Base-by-base conservation (phyloP, 768 basidiomycete genomes). In the Leccinum subtestaceum region DNA sequence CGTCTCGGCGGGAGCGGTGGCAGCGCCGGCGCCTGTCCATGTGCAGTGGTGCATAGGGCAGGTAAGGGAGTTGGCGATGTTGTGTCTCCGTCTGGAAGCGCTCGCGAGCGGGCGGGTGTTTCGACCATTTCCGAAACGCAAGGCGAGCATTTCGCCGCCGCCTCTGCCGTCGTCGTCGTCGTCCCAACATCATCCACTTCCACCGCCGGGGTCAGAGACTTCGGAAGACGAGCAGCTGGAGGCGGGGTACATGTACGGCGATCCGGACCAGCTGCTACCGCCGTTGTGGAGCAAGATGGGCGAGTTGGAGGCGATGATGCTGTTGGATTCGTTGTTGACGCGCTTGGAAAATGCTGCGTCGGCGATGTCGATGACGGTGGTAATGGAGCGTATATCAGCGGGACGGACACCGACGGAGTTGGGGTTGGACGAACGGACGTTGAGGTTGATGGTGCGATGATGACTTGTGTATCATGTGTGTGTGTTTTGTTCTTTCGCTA, bases 81-180 rank as follows among this genome's bases (percentile, higher is more conserved):
- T 95, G 11, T 88, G 89, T 67, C 75, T 95, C 23, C 84, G 93
- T 4, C 77, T 95, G 31, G 94, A 98, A 74, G 84, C 89, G 3
- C 78, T 94, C 25, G 80, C 87, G 3, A 81, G 85, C 4, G 77
- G 75, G 0, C 82, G 87, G 4, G 75, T 87, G 12, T 89, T 89
- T 75, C 78, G 79, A 19, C 69, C 80, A 3, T 63, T 72, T 15
- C 69, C 78, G 11, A 75, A 73, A 55, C 72, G 69, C 45, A 62
- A 71, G 19, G 78, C 76, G 11, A 69, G 68, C 7, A 67, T 74
- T 3, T 34, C 65, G 3, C 34, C 45, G 5, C 43, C 55, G 2
- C 4, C 64, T 0, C 66, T 56, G 54, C 43, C 55, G 1, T 4
- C 64, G 54, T 49, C 58, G 3, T 57, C 55, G 15, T 50, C 49